Conservation (phyloP, 1,284 basidiomycete species). For the Trametes sp. region DNA sequence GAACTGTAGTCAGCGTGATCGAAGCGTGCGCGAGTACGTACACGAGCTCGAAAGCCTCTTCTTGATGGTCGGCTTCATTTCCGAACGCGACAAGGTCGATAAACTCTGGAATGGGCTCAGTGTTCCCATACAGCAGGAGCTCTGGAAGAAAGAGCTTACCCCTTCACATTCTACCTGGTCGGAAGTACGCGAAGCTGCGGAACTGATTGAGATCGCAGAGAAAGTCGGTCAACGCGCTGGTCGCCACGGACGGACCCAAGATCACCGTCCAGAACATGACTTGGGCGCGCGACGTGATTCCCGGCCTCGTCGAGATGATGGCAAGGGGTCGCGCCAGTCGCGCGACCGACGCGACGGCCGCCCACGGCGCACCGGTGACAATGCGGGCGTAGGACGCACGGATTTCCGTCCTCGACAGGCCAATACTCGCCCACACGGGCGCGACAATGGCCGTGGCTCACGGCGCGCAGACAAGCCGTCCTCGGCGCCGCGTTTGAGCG, state of each 20-base stretch:
- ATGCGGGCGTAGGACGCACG: too few relatives aligned
- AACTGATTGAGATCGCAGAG: conserved; percentile 27
- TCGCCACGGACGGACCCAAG: background rate
- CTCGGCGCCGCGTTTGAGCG: background rate
- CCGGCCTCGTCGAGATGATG: too few relatives aligned
- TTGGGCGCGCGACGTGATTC: too few relatives aligned
- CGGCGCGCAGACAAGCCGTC: too few relatives aligned
- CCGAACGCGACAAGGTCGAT: conserved; percentile 41
- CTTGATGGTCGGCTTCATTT: conserved; percentile 40
- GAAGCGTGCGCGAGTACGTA: conserved; percentile 37
- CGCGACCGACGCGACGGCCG: too few relatives aligned
- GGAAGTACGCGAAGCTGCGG: conserved; percentile 21
- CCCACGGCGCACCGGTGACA: too few relatives aligned
- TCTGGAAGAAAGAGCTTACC: conserved; percentile 41
- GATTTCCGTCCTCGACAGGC: too few relatives aligned
- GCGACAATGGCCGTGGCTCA: too few relatives aligned
- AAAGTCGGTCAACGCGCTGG: conserved; percentile 5
- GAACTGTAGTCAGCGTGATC: conserved; percentile 22
- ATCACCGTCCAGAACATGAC: too few relatives aligned
- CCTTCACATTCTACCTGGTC: conserved; percentile 31
- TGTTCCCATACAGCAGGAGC: conserved; percentile 36
- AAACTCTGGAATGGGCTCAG: conserved; percentile 46
- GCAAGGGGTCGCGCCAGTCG: too few relatives aligned
- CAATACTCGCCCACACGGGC: too few relatives aligned
- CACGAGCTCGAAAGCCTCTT: conserved; percentile 44